These are phyloP conservation scores for Pythium scleroteichum DNA, from an alignment of 352 stramenopile species.

Conservation along the genomic window DNA sequence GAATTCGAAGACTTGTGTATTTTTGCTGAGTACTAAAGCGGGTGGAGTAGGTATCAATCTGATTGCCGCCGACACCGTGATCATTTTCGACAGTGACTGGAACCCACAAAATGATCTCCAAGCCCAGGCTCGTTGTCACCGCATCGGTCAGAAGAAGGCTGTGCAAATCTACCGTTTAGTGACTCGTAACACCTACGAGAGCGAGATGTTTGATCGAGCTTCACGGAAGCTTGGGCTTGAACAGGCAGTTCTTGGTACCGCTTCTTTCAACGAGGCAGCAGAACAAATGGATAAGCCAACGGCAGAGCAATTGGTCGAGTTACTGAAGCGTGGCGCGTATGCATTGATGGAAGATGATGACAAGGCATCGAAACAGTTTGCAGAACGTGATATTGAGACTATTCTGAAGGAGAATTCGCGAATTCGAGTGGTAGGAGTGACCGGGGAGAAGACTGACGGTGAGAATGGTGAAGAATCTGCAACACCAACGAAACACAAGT, in stretches of 20 bases:
- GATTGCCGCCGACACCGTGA: constrained; percentile 98
- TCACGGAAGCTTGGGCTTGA: constrained; percentile 98
- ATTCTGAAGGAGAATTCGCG: constrained; percentile 89
- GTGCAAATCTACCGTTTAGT: constrained; percentile 98
- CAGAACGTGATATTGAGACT: constrained; percentile 97
- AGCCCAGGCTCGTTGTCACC: constrained; percentile 92
- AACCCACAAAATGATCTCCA: constrained; percentile 97
- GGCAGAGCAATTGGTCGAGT: constrained; percentile 94
- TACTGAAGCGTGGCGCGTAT: constrained; percentile 98
- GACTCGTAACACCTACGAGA: constrained; percentile 99
- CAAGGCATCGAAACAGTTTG: constrained; percentile 93
- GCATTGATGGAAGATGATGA: constrained; percentile 98
- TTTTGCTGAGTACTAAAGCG: constrained; percentile 98
- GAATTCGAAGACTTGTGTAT: constrained; percentile 97
- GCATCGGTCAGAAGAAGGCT: constrained; percentile 99
- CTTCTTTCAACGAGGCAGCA: constrained; percentile 88
- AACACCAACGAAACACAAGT: constrained; percentile 33
- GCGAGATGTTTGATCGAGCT: constrained; percentile 99
- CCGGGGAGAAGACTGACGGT: constrained; percentile 31
- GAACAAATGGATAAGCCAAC: constrained; percentile 85
- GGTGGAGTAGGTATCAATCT: constrained; percentile 98
- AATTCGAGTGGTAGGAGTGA: constrained; percentile 60
- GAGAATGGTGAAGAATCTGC: constrained; percentile 31
- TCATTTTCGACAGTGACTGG: constrained; percentile 99
- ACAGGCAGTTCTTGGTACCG: constrained; percentile 96